Conservation (phyloP, 1,284 basidiomycete species). For the Ustilago shanxiensis region DNA sequence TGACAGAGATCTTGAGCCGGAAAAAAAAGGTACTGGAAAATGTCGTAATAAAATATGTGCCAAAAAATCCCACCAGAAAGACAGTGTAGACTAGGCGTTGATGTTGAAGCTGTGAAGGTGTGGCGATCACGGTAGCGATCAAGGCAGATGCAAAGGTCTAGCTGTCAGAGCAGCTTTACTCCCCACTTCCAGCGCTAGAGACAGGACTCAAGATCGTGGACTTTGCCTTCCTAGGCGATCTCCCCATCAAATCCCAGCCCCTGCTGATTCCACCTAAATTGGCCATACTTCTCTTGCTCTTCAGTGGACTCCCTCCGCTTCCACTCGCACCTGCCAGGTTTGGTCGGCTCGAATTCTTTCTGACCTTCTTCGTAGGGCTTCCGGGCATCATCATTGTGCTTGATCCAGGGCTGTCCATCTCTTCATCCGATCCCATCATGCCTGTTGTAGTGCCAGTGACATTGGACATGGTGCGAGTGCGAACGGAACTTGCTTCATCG, state of each 20-base stretch:
- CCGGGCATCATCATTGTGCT: slow-evolving; percentile 6
- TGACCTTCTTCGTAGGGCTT: slow-evolving; percentile 38
- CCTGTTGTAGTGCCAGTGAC: slow-evolving; percentile 22
- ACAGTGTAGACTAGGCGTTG: not conserved
- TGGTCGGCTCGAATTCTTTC: slow-evolving; percentile 40
- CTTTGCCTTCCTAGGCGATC: slow-evolving; percentile 42
- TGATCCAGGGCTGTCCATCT: slow-evolving; percentile 19
- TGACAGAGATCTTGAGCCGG: not conserved
- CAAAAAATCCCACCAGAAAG: not conserved
- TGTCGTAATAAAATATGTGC: not conserved
- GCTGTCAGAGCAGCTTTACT: not conserved
- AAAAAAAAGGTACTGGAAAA: not conserved
- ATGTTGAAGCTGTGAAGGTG: too few species aligned
- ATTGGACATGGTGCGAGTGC: slow-evolving; percentile 29
- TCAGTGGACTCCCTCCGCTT: slow-evolving; percentile 21
- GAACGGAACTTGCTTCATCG: slow-evolving; percentile 26
- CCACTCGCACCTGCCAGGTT: slow-evolving; percentile 8
- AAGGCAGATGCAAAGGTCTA: not conserved
- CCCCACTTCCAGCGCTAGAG: slow-evolving; percentile 37
- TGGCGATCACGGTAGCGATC: not conserved
- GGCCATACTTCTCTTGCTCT: slow-evolving; percentile 39
- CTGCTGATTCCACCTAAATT: slow-evolving; percentile 21
- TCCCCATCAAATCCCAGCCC: slow-evolving; percentile 17
- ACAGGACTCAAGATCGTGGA: slow-evolving; percentile 44
- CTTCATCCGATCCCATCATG: slow-evolving; percentile 30